Base-by-base conservation (phyloP, 108 stramenopile genomes). In the Nitzschia inconspicua region DNA sequence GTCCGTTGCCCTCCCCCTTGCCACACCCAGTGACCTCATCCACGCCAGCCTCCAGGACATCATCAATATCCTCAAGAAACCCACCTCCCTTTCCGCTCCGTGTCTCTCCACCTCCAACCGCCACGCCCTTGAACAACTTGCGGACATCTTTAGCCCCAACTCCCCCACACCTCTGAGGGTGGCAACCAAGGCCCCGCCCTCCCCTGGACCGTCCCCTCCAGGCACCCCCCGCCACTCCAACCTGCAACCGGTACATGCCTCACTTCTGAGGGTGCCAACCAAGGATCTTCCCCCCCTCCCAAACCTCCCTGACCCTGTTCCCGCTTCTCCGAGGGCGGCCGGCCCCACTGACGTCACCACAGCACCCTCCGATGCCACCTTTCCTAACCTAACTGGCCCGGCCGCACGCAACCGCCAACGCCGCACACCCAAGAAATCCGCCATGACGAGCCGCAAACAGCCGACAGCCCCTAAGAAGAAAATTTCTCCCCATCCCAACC, bases 181-280 rank as follows among this genome's bases (percentile, higher is more conserved):
- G 18, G 14, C 8, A 7, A n/a, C n/a, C n/a, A n/a, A n/a, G n/a
- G n/a, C n/a, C n/a, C n/a, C n/a, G 7, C 44, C 44, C 7, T 19
- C 14, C 8, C 9, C 46, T 46, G 44, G 14, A n/a, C 44, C 44
- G 20, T 6, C 7, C n/a, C 8, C n/a, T 20, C 7, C 44, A n/a
- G 44, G 6, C 16, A 7, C n/a, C 10, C 44, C 44, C 6, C 18
- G 7, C 7, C 14, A 7, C 44, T 20, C 44, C 14, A 13, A 6
- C n/a, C n/a, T n/a, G n/a, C 8, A 7, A 28, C 8, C 22, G n/a
- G 7, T n/a, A 6, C 50, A 23, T 51, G 50, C 50, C 11, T 6
- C 50, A 51, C 50, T 20, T 26, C 50, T 51, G 26, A 51, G 50
- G 50, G 50, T 51, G 50, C 50, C 50, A n/a, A 16, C 16, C n/a